phyloP scores from a whole-genome alignment of 2,329 filamentous ascomycete species.

The Colletotrichum endophyticum region DNA sequence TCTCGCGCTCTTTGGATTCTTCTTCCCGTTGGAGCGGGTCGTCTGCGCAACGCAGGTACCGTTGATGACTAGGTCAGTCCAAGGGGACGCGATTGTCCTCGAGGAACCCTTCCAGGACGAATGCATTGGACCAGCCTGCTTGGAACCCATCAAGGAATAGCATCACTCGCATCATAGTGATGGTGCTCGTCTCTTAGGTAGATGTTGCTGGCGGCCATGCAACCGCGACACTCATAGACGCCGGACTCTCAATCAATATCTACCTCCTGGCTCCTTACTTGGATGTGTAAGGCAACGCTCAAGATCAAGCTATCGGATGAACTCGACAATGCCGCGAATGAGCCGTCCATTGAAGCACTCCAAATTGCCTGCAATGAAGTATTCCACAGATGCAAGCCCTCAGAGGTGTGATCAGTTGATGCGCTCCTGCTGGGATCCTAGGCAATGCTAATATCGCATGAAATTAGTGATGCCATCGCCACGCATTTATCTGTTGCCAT shows the following conservation, averaged over 20 bases:
- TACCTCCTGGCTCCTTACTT: not conserved
- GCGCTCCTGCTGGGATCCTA: not conserved
- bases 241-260: not conserved
- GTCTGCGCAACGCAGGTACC: not conserved
- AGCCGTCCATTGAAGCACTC: too few species aligned
- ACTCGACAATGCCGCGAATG: not conserved
- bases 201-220: not conserved
- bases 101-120: not conserved
- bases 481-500: not conserved
- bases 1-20: not conserved
- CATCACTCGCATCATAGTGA: not conserved
- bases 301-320: not conserved
- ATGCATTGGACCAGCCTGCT: not conserved
- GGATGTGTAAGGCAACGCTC: accelerated
- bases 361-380: not conserved
- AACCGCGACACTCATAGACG: not conserved
- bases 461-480: not conserved
- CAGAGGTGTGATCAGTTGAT: not conserved
- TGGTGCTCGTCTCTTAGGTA: not conserved
- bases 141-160: not conserved
- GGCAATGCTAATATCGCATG: not conserved
- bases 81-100: accelerated
- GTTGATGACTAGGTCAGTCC: not conserved
- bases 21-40: not conserved
- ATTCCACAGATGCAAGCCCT: not conserved